Evolutionary conservation across 805 yeast species (phyloP), one percentile per base, ranked within the genome.

Genomic region (Candida krabiensis): DNA sequence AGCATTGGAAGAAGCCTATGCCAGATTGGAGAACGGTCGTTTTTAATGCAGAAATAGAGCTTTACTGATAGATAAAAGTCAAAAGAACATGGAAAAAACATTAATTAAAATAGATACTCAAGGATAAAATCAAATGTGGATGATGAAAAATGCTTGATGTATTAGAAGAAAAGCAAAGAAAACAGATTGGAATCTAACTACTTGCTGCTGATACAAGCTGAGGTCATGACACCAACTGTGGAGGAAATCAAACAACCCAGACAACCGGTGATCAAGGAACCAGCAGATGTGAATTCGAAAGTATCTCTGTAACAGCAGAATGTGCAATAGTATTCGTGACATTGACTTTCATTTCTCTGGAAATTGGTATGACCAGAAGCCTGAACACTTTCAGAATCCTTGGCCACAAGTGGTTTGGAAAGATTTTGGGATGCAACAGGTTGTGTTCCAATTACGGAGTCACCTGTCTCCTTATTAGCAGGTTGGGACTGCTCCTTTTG

Each of bases 291-390:
- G 15, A 33, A 26, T 15, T 42, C 44, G 24, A 35, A 28, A 22
- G 33, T 34, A 2, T 44, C 49, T 12, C 32, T 33, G 19, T 43
- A 38, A 19, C 39, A 35, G 18, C 43, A 50, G 28, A 32, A 41
- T 7, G 49, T 37, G 28, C 52, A 55, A 11, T 43, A 44, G 32
- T 58, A 61, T 27, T 55, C 59, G 36, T 57, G 57, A 27, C 64
- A 58, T 28, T 58, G 51, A 28, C 55, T 46, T 35, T 58, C 50
- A 14, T 56, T 56, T 37, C 55, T 47, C 23, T 54, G 53, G 28
- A 55, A 59, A 5, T 60, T 55, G 21, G 41, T 27, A 15, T 39
- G 39, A 12, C 41, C 43, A 8, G 45, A 38, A 24, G 37, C 37
- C 11, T 38, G 31, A 9, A 23, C 37, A n/a, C 33, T 14, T 23